These are phyloP conservation scores for Benincasa hispida DNA, from an alignment of 306 rosid species.

Conservation along the genomic window DNA sequence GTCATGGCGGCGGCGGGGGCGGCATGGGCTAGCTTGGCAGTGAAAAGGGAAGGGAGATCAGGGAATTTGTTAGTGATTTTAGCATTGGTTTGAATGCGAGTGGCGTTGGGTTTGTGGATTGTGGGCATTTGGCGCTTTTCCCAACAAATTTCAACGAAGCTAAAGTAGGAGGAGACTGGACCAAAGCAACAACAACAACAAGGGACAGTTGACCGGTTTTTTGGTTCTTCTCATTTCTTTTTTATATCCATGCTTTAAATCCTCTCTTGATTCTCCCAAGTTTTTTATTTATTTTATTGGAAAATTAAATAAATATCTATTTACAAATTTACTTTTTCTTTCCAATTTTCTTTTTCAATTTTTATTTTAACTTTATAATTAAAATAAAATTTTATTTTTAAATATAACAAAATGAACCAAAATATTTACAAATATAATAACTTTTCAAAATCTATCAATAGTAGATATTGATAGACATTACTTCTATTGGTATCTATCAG, in stretches of 20 bases:
- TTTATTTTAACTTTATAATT: no score
- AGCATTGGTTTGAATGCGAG: conserved; percentile 1
- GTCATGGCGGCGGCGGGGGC: conserved; percentile 43
- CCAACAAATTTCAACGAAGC: conserved; percentile 16
- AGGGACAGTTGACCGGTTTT: conserved; percentile 83
- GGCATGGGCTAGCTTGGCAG: conserved; percentile 24
- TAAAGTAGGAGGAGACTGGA: conserved; percentile 19
- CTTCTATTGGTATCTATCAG: no score
- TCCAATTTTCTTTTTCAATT: no score
- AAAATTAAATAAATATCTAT: no score
- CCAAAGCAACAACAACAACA: neutral
- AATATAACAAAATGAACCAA: no score
- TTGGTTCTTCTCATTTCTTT: neutral
- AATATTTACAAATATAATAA: no score
- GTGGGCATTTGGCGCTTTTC: conserved; percentile 1
- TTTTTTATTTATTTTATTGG: no score
- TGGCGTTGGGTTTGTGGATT: neutral
- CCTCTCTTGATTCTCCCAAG: neutral
- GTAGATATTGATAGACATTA: no score
- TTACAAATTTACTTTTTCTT: no score
- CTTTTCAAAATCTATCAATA: no score
- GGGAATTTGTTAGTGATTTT: neutral
- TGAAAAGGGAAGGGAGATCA: conserved; percentile 1
- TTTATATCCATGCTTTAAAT: neutral
- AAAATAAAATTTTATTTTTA: no score